phyloP scores from a whole-genome alignment of 1,284 basidiomycete species.

The Pisolithus thermaeus region DNA sequence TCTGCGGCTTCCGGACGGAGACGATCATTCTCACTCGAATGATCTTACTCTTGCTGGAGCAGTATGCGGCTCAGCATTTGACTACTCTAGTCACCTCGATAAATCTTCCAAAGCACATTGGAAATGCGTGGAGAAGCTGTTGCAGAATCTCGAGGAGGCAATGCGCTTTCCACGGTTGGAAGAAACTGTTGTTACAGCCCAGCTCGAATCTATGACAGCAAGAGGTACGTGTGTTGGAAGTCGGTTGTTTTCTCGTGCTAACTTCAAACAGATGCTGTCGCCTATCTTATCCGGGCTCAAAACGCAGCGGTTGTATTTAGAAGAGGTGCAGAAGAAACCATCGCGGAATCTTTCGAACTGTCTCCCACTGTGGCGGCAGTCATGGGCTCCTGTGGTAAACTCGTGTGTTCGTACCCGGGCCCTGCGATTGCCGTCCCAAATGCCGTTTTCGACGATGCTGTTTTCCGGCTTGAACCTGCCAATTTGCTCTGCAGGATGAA shows the following conservation, averaged over 20 bases:
- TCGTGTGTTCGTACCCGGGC: constrained; percentile 31
- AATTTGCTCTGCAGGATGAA: constrained; percentile 28
- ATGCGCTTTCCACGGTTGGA: constrained; percentile 10
- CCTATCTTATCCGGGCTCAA: constrained; percentile 29
- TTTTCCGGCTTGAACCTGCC: constrained; percentile 20
- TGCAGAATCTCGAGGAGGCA: constrained; percentile 12
- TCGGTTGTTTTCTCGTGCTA: background rate
- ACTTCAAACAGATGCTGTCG: constrained; percentile 16
- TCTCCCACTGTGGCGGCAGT: constrained; percentile 17
- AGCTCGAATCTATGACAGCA: constrained; percentile 10
- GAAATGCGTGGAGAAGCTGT: constrained; percentile 12
- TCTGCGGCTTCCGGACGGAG: constrained; percentile 15
- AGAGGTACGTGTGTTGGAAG: constrained; percentile 11
- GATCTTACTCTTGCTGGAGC: constrained; percentile 11
- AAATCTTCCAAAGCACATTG: constrained; percentile 7
- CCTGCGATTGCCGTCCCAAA: constrained; percentile 21
- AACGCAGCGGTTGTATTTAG: constrained; percentile 34
- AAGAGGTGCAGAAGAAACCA: constrained; percentile 12
- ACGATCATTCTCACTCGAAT: constrained; percentile 10
- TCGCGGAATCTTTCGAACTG: constrained; percentile 34
- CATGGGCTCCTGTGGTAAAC: constrained; percentile 29
- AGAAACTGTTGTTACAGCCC: constrained; percentile 1
- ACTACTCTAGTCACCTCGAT: constrained; percentile 1
- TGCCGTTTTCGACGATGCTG: constrained; percentile 9
- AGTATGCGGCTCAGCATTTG: constrained; percentile 1